phyloP scores from a whole-genome alignment of 306 rosid species.

The Oxytropis ochrocephala region DNA sequence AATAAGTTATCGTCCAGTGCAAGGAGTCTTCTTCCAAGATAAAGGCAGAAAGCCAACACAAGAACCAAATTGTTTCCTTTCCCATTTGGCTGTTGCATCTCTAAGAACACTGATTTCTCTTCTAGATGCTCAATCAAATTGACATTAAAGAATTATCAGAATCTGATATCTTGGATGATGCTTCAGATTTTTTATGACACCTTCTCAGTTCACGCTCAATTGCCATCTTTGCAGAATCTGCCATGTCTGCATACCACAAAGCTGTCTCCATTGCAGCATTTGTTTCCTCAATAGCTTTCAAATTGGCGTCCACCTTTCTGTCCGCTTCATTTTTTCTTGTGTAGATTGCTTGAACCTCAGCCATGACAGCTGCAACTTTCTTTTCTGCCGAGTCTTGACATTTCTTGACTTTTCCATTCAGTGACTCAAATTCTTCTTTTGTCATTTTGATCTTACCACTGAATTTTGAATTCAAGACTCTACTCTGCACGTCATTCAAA shows the following conservation, averaged over 20 bases:
- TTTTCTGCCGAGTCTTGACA: constrained; percentile 40
- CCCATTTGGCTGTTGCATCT: constrained; percentile 3
- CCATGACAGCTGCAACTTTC: constrained; percentile 42
- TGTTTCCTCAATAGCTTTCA: constrained; percentile 63
- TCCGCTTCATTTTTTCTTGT: constrained; percentile 40
- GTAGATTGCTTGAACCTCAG: constrained; percentile 32
- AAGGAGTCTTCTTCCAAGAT: constrained; percentile 15
- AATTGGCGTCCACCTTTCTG: constrained; percentile 48
- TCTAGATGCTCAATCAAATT: constrained; percentile 14
- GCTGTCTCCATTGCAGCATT: constrained; percentile 58
- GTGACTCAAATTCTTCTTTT: constrained; percentile 36
- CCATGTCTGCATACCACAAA: constrained; percentile 56
- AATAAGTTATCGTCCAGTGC: constrained; percentile 4
- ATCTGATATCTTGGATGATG: constrained; percentile 4
- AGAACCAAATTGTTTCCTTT: constrained; percentile 7
- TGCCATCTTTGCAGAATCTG: constrained; percentile 52
- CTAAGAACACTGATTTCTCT: background rate
- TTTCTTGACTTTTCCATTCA: constrained; percentile 44
- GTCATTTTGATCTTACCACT: constrained; percentile 41
- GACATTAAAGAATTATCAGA: constrained; percentile 7
- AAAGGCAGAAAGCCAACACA: constrained; percentile 14
- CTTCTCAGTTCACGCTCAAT: constrained; percentile 55
- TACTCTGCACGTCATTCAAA: constrained; percentile 24
- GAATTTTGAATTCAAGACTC: constrained; percentile 13
- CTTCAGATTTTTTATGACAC: constrained; percentile 32